These are phyloP conservation scores for Aphanomyces cochlioides DNA, from an alignment of 352 stramenopile species.

Conservation along the genomic window DNA sequence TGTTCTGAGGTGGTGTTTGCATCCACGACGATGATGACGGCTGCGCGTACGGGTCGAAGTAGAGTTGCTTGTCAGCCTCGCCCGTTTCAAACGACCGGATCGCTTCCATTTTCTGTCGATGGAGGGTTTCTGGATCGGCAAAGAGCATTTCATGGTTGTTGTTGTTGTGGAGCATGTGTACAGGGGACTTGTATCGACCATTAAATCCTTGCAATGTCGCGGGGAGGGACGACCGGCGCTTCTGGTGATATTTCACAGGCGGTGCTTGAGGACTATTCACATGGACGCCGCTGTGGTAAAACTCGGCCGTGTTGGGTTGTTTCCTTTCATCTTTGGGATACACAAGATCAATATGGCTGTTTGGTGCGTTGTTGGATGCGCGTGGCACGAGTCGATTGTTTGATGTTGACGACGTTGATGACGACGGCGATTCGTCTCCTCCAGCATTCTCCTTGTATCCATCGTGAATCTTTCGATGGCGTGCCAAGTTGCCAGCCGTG, in stretches of 20 bases:
- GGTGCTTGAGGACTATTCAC: no score
- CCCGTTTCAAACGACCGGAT: slow-evolving; percentile 20
- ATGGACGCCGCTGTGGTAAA: no score
- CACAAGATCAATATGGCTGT: no score
- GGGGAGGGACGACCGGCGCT: background rate
- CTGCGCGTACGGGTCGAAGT: background rate
- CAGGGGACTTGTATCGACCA: background rate
- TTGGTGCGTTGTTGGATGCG: no score
- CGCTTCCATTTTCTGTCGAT: slow-evolving; percentile 24
- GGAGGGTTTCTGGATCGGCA: background rate
- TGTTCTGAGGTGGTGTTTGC: background rate
- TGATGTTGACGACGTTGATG: slow-evolving; percentile 12
- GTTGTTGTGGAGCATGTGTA: background rate
- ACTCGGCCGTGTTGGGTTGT: no score
- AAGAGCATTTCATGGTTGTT: slow-evolving; percentile 15
- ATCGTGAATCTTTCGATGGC: slow-evolving; percentile 56
- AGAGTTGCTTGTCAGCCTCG: background rate
- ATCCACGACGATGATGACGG: background rate
- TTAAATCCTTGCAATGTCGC: background rate
- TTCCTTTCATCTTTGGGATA: no score
- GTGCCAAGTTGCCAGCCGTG: slow-evolving; percentile 67
- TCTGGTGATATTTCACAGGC: background rate
- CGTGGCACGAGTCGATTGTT: background rate
- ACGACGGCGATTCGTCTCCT: background rate
- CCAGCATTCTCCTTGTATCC: background rate